Conservation (phyloP, 768 basidiomycete genomes). For the Mycena floridula region DNA sequence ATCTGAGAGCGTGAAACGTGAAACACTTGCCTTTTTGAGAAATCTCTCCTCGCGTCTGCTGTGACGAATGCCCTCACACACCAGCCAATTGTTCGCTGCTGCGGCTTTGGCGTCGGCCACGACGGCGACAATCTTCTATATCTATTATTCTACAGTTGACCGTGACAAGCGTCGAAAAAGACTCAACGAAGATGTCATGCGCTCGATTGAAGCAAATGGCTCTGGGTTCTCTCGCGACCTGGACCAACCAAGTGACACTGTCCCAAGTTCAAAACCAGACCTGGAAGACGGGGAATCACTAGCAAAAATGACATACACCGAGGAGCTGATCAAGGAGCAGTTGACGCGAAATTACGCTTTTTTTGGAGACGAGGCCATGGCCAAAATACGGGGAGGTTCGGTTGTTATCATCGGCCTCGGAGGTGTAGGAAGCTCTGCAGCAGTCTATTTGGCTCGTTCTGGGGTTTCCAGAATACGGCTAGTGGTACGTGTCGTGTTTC, state of each 20-base stretch:
- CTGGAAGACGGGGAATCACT: neutral
- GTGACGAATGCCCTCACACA: constrained; percentile 47
- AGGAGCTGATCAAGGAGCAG: constrained; percentile 82
- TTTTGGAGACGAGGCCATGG: constrained; percentile 87
- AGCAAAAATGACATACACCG: constrained; percentile 44
- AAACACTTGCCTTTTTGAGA: too few relatives aligned
- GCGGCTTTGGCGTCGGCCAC: constrained; percentile 61
- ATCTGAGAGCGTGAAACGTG: too few relatives aligned
- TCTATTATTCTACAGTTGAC: constrained; percentile 52
- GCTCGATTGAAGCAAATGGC: constrained; percentile 37
- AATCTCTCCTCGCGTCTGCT: too few relatives aligned
- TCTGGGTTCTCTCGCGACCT: constrained; percentile 9
- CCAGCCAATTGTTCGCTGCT: constrained; percentile 56
- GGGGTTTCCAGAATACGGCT: constrained; percentile 32
- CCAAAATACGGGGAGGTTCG: constrained; percentile 59
- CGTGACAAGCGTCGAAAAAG: constrained; percentile 43
- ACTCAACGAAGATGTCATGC: constrained; percentile 51
- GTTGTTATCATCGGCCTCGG: constrained; percentile 94
- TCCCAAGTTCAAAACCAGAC: neutral
- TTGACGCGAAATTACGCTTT: constrained; percentile 93
- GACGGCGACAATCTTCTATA: constrained; percentile 54
- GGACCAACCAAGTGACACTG: neutral
- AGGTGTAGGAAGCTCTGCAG: constrained; percentile 95
- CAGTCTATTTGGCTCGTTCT: constrained; percentile 90
- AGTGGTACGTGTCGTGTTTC: constrained; percentile 52